These are phyloP conservation scores for Spirogloea muscicola DNA, from an alignment of 139 green algal genomes.

Conservation along the genomic window DNA sequence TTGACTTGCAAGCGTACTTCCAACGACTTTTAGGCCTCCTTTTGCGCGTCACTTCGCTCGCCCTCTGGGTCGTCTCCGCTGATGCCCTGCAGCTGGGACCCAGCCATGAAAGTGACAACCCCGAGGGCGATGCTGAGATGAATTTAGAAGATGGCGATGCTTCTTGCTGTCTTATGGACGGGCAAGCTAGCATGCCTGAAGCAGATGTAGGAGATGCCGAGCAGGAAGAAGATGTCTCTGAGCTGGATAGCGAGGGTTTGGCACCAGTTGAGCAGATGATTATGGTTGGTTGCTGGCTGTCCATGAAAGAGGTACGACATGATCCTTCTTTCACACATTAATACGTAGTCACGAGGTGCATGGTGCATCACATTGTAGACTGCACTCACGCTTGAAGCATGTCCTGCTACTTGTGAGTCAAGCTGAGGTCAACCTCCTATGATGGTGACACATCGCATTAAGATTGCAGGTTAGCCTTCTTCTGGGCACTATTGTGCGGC, in stretches of 20 bases:
- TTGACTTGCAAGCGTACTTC: no score
- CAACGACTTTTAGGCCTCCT: constrained; percentile 22
- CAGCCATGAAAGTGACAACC: not conserved
- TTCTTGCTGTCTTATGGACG: not conserved
- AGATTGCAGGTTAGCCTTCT: constrained; percentile 28
- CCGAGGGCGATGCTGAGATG: not conserved
- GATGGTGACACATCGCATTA: not conserved
- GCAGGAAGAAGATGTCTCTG: not conserved
- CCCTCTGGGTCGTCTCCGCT: constrained; percentile 40
- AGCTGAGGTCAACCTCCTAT: not conserved
- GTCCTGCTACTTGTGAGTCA: not conserved
- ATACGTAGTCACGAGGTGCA: not conserved
- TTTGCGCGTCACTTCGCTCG: constrained; percentile 31
- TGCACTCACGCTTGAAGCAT: not conserved
- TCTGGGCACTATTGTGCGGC: constrained; percentile 7
- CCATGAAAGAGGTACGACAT: constrained; percentile 70
- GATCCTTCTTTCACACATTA: not conserved
- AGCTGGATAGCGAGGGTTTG: not conserved
- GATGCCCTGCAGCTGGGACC: constrained; percentile 12
- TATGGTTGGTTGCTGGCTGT: constrained; percentile 77
- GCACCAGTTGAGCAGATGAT: constrained; percentile 58
- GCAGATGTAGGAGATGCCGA: constrained; percentile 6
- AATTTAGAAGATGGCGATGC: not conserved
- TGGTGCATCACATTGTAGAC: not conserved
- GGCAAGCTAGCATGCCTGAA: constrained; percentile 6